Conservation (phyloP, 2,329 filamentous ascomycete species). For the Lomentospora prolificans region DNA sequence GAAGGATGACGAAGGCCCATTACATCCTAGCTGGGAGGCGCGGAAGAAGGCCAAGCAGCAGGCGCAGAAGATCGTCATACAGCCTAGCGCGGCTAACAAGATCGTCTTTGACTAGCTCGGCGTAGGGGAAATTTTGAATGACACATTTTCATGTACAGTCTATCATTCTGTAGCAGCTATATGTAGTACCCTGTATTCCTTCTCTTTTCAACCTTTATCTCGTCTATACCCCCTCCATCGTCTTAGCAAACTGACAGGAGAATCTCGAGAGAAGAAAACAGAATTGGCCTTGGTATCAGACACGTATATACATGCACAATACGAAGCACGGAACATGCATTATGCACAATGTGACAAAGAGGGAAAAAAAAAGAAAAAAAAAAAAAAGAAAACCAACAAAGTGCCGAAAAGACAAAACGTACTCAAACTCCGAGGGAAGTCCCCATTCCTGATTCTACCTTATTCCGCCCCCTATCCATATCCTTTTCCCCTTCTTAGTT, state of each 20-base stretch:
- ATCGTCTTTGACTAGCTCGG: constrained; percentile 40
- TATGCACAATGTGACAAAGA: neutral
- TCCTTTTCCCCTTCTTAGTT: neutral
- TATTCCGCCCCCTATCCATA: neutral
- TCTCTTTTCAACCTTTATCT: neutral
- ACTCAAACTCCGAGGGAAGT: constrained; percentile 7
- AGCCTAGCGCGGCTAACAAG: constrained; percentile 26
- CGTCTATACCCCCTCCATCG: neutral
- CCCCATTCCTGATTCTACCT: constrained; percentile 7
- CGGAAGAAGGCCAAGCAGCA: constrained; percentile 52
- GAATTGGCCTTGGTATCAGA: neutral
- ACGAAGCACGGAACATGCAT: neutral
- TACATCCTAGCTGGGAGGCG: constrained; percentile 59
- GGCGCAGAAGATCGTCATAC: constrained; percentile 42
- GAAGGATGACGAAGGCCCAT: constrained; percentile 39
- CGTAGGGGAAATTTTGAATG: neutral
- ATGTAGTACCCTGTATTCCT: too few species aligned
- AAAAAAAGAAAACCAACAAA: constrained; percentile 6
- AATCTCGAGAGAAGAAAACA: neutral
- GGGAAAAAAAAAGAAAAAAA: constrained; percentile 1
- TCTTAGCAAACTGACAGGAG: neutral
- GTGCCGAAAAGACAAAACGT: constrained; percentile 1
- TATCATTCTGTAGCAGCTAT: neutral
- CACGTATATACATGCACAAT: neutral
- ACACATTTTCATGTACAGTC: constrained; percentile 1